A percentile compares a stretch with the other conserved stretches of the same genome.
Conservation (phyloP, 345 rosid species). For the Salix brachista region DNA sequence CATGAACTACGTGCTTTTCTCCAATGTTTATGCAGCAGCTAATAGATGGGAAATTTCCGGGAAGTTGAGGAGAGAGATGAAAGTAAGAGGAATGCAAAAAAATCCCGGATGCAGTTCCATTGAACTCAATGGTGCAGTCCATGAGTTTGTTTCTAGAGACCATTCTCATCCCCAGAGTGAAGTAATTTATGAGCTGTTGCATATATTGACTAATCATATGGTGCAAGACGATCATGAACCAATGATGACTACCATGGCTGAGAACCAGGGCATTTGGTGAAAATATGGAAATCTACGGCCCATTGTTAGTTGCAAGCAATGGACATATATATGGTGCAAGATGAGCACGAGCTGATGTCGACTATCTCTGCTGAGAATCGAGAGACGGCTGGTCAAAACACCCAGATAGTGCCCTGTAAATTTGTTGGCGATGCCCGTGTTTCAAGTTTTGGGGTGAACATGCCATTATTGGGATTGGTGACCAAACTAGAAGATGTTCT, state of each 20-base stretch:
- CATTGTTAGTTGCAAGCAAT: too few relatives aligned
- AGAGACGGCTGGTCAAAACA: too few relatives aligned
- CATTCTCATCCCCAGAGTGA: constrained; percentile 6
- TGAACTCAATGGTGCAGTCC: constrained; percentile 16
- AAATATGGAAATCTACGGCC: too few relatives aligned
- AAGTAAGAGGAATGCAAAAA: constrained; percentile 14
- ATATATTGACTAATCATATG: constrained; percentile 7
- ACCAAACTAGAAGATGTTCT: neutral
- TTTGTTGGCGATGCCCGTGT: neutral
- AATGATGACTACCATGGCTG: neutral
- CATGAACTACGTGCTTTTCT: constrained; percentile 25
- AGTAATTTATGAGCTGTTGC: constrained; percentile 9
- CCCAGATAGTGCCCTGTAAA: too few relatives aligned
- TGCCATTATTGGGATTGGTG: neutral
- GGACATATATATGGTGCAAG: too few relatives aligned
- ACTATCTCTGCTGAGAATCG: too few relatives aligned
- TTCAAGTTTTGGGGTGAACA: neutral
- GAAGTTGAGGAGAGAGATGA: constrained; percentile 18
- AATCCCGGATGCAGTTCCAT: constrained; percentile 20
- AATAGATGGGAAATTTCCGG: constrained; percentile 15
- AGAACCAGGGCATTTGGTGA: neutral
- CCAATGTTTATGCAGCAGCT: constrained; percentile 16
- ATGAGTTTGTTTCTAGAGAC: constrained; percentile 21
- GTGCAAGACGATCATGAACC: neutral
- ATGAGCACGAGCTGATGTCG: too few relatives aligned